A percentile compares a stretch with the other conserved stretches of the same genome.
Conservation (phyloP, 768 basidiomycete genomes). For the Tylopilus subfusipes region DNA sequence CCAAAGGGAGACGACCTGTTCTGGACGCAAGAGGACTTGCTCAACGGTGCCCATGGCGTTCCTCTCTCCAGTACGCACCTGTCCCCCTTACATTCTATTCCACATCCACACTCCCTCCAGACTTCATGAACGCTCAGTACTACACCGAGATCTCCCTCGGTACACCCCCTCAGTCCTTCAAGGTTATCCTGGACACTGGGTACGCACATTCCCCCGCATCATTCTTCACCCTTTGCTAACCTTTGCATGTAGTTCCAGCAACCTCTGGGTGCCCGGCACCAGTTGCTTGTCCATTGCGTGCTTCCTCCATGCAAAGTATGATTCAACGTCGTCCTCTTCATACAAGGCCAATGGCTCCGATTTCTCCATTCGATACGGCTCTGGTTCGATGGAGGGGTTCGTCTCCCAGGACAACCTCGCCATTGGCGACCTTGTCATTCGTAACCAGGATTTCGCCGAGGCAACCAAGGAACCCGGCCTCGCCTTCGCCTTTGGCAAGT, state of each 20-base stretch:
- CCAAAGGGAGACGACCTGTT: constrained; percentile 61
- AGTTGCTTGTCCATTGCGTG: constrained; percentile 86
- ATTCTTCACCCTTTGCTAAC: constrained; percentile 20
- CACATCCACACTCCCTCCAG: constrained; percentile 38
- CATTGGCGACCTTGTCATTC: constrained; percentile 81
- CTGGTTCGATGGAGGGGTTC: constrained; percentile 95
- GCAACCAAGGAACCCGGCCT: constrained; percentile 95
- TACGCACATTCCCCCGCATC: constrained; percentile 24
- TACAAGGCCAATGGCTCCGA: constrained; percentile 87
- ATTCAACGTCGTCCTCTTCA: constrained; percentile 70
- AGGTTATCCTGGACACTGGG: constrained; percentile 95
- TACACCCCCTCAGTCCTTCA: constrained; percentile 82
- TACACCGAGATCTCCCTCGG: constrained; percentile 85
- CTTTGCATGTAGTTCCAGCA: constrained; percentile 61
- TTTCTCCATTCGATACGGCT: constrained; percentile 92
- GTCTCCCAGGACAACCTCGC: constrained; percentile 78
- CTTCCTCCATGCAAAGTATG: constrained; percentile 93
- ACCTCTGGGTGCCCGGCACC: constrained; percentile 89
- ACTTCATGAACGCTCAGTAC: constrained; percentile 99
- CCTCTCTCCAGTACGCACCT: constrained; percentile 65
- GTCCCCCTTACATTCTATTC: neutral
- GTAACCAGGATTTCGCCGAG: constrained; percentile 86
- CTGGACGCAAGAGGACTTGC: constrained; percentile 75
- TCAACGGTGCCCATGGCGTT: constrained; percentile 76
- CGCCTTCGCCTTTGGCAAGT: constrained; percentile 96